Base-by-base conservation (phyloP, 148 eudicot species). In the Rheum nobile region DNA sequence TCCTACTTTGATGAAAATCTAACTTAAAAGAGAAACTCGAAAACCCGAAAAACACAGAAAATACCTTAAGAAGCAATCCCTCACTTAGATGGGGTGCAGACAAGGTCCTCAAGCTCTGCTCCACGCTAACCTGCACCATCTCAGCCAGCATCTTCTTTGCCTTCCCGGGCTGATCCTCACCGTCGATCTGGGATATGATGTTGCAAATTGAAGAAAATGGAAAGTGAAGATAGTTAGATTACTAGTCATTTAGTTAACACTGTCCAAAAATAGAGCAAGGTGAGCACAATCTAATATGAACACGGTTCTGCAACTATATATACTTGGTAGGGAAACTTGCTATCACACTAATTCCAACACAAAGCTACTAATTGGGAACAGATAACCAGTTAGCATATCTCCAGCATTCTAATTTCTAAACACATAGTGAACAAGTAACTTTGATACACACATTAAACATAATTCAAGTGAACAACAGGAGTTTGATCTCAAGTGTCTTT, bases 121-220 rank as follows among this genome's bases (percentile, higher is more conserved):
- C 97, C 99, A 96, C 92, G 81, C 99, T 96, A 76, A 92, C 97
- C 76, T 92, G 97, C 9, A 96, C 96, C 99, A 96, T 92, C 47
- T 92, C 97, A 0, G 99, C 87, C 63, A 96, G 82, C 97, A 96
- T 88, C 83, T 86, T 85, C 89, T 90, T 90, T 17, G 99, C 99
- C 74, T 96, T 96, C 21, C 90, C 94, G 0, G 85, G 74, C 77
- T 96, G 96, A 26, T 89, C 97, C 68, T 92, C 96, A 4, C 86
- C 92, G 31, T 96, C 96, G 31, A 96, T 88, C 78, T 83, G 91
- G 16, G 94, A 92, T 73, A 96, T 88, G 16, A 96, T 80, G 50
- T 82, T 83, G 75, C 88, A 90, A 10, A 96, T 96, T 96, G 92
- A 41, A 65, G 0, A 1, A 14, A 57, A 9, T 24, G 32, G 16